Evolutionary conservation across 495 filamentous ascomycete genomes (phyloP), one percentile per base, ranked within the genome.

Genomic region (Rhizodiscina lignyota): DNA sequence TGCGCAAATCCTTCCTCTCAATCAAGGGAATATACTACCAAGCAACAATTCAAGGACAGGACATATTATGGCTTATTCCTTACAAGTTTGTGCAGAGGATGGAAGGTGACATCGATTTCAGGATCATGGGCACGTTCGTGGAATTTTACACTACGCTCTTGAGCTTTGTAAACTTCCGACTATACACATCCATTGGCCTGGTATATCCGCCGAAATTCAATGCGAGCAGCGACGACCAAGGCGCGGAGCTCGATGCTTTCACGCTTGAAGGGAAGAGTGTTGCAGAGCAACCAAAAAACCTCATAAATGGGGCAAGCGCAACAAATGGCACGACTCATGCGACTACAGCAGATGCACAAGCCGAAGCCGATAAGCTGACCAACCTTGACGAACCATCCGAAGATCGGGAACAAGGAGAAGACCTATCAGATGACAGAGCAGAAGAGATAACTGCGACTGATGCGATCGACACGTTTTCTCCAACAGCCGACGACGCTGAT

Each of bases 1-100:
- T 97, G 37, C 78, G 83, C 48, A 94, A 92, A 60, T 91, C 83
- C 4, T 97, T 97, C 61, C 65, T 97, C 34, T 93, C 83, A 1
- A 96, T 97, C 58, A 97, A 96, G 65, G 89, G 89, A 50, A 94
- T 97, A 49, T 97, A 97, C 61, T 97, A 96, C 59, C 91, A 97
- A 62, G 91, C 86, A 5, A 96, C 81, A 31, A 87, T 97, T 33
- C 84, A 94, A 52, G 87, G 87, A n/a, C 87, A 96, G 56, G 89
- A 97, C 46, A 77, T 96, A 34, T 63, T 97, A 52, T 97, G 89
- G 89, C 64, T 97, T 15, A 89, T 94, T 2, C 89, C 89, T 1
- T 96, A 97, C 62, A 77, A 79, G 43, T 97, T 97, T 58, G 92
- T 94, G 44, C 91, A 94, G 60, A 63, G 78, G 40, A 73, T 93